Base-by-base conservation (phyloP, 257 asterid species). In the Echium plantagineum region DNA sequence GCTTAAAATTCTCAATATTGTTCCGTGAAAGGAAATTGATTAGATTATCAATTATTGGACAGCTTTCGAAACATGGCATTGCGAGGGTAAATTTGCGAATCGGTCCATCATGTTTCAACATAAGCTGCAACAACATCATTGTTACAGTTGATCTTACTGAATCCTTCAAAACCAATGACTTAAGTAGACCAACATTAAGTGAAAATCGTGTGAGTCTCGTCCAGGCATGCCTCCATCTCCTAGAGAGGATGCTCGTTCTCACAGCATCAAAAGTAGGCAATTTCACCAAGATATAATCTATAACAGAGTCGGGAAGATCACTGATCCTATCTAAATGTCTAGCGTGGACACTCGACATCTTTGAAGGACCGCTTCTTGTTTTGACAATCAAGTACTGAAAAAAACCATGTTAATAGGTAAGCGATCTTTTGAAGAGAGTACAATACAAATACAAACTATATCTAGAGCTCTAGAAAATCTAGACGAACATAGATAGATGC, bases 11-110 rank as follows among this genome's bases (percentile, higher is more conserved):
- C 38, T 31, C 38, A 31, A 31, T 31, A 31, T 31, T 31, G 38
- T 31, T 48, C 59, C 70, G 61, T 18, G 68, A 64, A 5, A 68
- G 48, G 53, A 59, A 30, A 48, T 16, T 17, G n/a, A 72, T 48
- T 31, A 63, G 24, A 21, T 59, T 55, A 52, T 72, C 74, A 16
- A 72, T 72, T 24, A 31, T 22, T 30, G 31, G 16, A 64, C 67
- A 68, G 1, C 49, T 48, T 46, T 59, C 58, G 15, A 72, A 54
- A 35, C 20, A 48, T 47, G 60, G 52, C n/a, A 63, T 20, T 42
- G 61, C 26, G 10, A 72, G 74, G 55, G 35, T 48, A 63, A 72
- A 72, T 30, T 68, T 68, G 3, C 9, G 1, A 31, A 72, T 30
- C 4, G 71, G 55, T 21, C 74, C 38, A 18, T 35, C 52, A 59